phyloP scores from a whole-genome alignment of 202 grass and related monocot species.

The Elaeis oleifera region DNA sequence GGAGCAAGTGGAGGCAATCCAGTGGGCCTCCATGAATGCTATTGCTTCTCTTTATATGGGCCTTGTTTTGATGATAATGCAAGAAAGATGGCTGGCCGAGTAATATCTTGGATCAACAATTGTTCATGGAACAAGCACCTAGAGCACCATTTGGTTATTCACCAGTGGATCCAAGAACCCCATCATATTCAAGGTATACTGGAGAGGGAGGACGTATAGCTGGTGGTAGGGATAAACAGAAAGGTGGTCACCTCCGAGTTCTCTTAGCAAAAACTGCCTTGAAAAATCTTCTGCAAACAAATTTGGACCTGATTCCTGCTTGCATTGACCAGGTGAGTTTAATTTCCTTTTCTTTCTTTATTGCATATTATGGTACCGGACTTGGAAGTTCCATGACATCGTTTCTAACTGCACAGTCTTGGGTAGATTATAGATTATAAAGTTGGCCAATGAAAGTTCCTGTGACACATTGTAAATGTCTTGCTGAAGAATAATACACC shows the following conservation, averaged over 20 bases:
- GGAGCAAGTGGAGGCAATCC: slow-evolving; percentile 82
- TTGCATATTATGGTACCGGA: too few relatives aligned
- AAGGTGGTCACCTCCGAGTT: slow-evolving; percentile 63
- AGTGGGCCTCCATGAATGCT: slow-evolving; percentile 92
- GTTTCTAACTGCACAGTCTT: too few relatives aligned
- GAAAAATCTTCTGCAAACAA: slow-evolving; percentile 90
- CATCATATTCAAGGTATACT: slow-evolving; percentile 74
- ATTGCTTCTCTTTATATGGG: slow-evolving; percentile 94
- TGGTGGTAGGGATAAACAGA: slow-evolving; percentile 64
- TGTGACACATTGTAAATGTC: too few relatives aligned
- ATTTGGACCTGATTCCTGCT: slow-evolving; percentile 90
- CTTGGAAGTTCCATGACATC: too few relatives aligned
- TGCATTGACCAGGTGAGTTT: slow-evolving; percentile 82
- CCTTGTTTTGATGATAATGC: slow-evolving; percentile 99
- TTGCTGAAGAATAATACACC: too few relatives aligned
- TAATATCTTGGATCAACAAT: slow-evolving; percentile 79
- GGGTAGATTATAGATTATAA: too few relatives aligned
- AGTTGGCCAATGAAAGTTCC: too few relatives aligned
- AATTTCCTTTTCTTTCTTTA: slow-evolving; percentile 5
- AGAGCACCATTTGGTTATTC: slow-evolving; percentile 78
- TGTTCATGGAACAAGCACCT: slow-evolving; percentile 58
- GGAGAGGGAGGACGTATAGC: slow-evolving; percentile 50
- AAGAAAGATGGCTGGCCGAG: slow-evolving; percentile 76
- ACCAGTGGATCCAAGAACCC: slow-evolving; percentile 76
- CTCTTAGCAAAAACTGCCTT: slow-evolving; percentile 87